These are phyloP conservation scores for Cercophora sp. DNA, from an alignment of 495 filamentous ascomycete species.

Conservation along the genomic window DNA sequence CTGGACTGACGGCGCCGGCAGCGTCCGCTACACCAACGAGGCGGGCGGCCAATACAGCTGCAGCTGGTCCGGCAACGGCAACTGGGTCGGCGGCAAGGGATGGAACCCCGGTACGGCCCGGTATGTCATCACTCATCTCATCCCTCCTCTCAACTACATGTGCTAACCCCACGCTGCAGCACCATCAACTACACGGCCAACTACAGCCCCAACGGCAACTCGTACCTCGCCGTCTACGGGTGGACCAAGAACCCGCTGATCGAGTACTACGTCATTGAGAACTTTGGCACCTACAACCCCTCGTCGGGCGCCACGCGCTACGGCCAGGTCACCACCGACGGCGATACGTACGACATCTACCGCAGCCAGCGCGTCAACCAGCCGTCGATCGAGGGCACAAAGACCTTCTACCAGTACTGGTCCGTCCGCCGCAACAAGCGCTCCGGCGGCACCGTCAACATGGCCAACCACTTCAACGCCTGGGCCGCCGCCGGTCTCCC, in stretches of 20 bases:
- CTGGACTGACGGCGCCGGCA: constrained; percentile 55
- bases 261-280: constrained; percentile 61
- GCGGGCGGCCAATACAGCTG: constrained; percentile 52
- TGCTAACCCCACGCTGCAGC: constrained; percentile 28
- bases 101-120: constrained; percentile 49
- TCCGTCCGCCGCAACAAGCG: constrained; percentile 50
- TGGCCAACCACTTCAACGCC: constrained; percentile 59
- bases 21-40: constrained; percentile 55
- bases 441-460: constrained; percentile 45
- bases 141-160: no score
- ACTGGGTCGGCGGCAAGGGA: constrained; percentile 62
- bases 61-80: constrained; percentile 50
- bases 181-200: constrained; percentile 46
- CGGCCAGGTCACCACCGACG: constrained; percentile 56
- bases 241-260: constrained; percentile 55
- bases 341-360: constrained; percentile 62
- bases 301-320: constrained; percentile 43
- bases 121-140: neutral
- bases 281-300: constrained; percentile 55
- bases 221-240: constrained; percentile 56
- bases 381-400: constrained; percentile 54
- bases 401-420: constrained; percentile 58
- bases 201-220: constrained; percentile 40
- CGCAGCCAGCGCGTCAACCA: constrained; percentile 53
- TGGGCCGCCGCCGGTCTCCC: constrained; percentile 51